Evolutionary conservation across 805 yeast genomes (phyloP), one percentile per base, ranked within the genome.

Genomic region (Hanseniaspora guilliermondii): DNA sequence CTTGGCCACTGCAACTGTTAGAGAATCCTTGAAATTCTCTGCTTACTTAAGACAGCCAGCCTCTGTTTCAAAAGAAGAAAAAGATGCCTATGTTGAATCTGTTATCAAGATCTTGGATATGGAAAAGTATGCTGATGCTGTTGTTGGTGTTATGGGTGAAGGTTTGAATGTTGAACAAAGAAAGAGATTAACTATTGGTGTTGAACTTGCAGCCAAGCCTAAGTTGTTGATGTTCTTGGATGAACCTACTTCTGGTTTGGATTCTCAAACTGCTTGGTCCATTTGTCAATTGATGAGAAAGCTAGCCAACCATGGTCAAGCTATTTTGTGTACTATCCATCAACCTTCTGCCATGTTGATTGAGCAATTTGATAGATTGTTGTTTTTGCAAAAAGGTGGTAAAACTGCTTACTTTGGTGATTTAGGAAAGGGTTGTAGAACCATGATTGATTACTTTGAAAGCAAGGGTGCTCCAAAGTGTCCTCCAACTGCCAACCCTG

Each of bases 261-360:
- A 80, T 63, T 79, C 83, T 21, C 83, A 79, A 65, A 77, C 84
- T 41, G 83, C 84, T 14, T 79, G 83, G 82, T 75, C 83, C 35
- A 76, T 79, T 60, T 76, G 80, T 65, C 74, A 77, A 63, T 71
- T 79, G 65, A 73, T 79, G 78, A 73, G 79, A 65, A 77, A 77
- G 60, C 66, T 79, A 57, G 80, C 83, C 6, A 69, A 74, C 60
- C 75, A 75, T 60, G 83, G 83, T 40, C 83, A 79, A 64, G 83
- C 83, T 40, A 78, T 79, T 62, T 68, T 79, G 64, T 79, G 84
- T 72, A 85, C 94, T 27, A 85, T 85, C 60, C 93, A 85, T 68
- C 94, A 85, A 68, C 94, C 95, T 62, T 85, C 93, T 8, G 89
- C 94, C 53, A 73, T 83, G 56, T 71, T 85, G 63, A 73, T 85